Conservation (phyloP, 2,329 filamentous ascomycete genomes). For the Nemania sp. region DNA sequence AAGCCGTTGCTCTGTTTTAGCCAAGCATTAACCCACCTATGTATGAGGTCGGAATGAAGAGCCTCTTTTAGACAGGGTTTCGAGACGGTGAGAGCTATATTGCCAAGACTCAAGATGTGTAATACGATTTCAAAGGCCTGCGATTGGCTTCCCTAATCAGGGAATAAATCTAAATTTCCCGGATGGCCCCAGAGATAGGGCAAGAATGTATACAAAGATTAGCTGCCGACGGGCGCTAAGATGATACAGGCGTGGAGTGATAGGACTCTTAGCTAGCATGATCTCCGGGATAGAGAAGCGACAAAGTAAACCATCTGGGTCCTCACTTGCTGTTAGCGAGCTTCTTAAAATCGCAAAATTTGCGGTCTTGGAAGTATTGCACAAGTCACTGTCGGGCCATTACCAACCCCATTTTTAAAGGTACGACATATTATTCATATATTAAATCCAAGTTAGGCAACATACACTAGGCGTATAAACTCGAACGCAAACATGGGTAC, state of each 20-base stretch:
- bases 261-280: constrained; percentile 1
- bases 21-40: constrained; percentile 1
- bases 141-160: constrained; percentile 2
- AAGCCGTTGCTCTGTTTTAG: not conserved
- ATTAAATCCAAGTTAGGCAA: not conserved
- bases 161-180: not conserved
- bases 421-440: constrained; percentile 7
- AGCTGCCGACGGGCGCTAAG: not conserved
- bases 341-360: not conserved
- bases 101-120: not conserved
- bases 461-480: not conserved
- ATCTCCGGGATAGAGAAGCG: not conserved
- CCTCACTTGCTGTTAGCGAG: not conserved
- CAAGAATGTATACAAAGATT: not conserved
- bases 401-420: not conserved
- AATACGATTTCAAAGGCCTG: not conserved
- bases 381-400: not conserved
- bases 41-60: not conserved
- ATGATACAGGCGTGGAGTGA: not conserved
- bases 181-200: not conserved
- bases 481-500: not conserved
- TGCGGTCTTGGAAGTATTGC: not conserved
- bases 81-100: not conserved
- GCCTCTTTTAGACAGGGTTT: not conserved
- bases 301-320: not conserved